These are phyloP conservation scores for Pythium brachiatum DNA, from an alignment of 352 stramenopile species.

Conservation along the genomic window DNA sequence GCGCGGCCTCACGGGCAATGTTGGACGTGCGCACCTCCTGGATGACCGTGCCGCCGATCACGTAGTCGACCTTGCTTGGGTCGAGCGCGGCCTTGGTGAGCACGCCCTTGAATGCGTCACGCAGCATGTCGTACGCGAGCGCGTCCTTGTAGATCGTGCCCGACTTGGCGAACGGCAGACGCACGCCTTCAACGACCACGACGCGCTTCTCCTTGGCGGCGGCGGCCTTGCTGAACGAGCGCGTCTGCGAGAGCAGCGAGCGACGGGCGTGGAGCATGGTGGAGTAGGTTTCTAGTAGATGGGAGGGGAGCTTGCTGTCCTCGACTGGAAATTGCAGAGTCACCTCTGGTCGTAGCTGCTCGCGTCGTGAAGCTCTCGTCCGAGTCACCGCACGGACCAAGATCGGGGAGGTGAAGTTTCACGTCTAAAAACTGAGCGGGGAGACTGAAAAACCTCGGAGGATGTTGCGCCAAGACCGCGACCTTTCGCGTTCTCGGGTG, in stretches of 20 bases:
- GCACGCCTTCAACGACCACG: slow-evolving; percentile 93
- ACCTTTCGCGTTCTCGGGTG: slow-evolving; percentile 7
- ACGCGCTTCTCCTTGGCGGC: slow-evolving; percentile 56
- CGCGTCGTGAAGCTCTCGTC: no score
- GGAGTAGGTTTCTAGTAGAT: neutral
- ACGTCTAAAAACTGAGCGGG: slow-evolving; percentile 9
- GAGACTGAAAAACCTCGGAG: slow-evolving; percentile 15
- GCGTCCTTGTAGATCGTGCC: slow-evolving; percentile 96
- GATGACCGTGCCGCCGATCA: slow-evolving; percentile 96
- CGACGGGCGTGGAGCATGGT: slow-evolving; percentile 28
- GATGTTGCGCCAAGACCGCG: neutral
- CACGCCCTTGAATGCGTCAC: slow-evolving; percentile 94
- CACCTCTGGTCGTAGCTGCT: slow-evolving; percentile 1
- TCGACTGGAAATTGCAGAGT: slow-evolving; percentile 25
- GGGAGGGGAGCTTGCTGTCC: neutral
- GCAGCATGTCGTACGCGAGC: slow-evolving; percentile 96
- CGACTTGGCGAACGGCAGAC: slow-evolving; percentile 94
- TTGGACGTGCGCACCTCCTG: slow-evolving; percentile 97
- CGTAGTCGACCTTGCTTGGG: slow-evolving; percentile 95
- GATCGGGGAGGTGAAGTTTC: slow-evolving; percentile 2
- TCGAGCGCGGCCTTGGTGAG: slow-evolving; percentile 95
- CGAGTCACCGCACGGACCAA: neutral
- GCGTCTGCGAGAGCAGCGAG: slow-evolving; percentile 34
- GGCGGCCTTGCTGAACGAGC: slow-evolving; percentile 35
- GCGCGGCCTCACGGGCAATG: slow-evolving; percentile 94